Evolutionary conservation across 1,284 basidiomycete genomes (phyloP), one percentile per base, ranked within the genome.

Genomic region (Rhodotorula glutinis): DNA sequence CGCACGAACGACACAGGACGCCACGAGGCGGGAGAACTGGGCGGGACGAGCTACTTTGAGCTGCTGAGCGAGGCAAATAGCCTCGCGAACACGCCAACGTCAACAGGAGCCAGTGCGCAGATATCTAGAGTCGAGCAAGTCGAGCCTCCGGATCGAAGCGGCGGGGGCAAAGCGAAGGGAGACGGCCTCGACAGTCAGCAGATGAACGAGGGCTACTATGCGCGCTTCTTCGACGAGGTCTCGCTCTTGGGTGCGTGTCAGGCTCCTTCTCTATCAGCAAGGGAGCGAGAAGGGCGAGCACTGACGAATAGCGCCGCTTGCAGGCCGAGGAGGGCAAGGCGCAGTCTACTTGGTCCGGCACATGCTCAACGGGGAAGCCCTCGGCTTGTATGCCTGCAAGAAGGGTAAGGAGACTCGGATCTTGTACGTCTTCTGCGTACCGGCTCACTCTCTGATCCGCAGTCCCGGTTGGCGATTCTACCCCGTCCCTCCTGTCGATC

Each of bases 361-460:
- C 38, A 65, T 76, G 19, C 62, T 76, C 19, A 73, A 76, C 23
- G 71, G 72, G 17, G 74, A 76, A 57, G 60, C 55, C 17, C 67
- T 76, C 4, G 75, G 75, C 3, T 40, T 73, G 33, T 75, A 74
- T 60, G 75, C 75, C 1, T 66, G 65, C 63, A 76, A 76, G 63
- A 76, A 74, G 58, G 69, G 74, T 69, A n/a, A n/a, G n/a, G n/a
- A n/a, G n/a, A n/a, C n/a, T n/a, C n/a, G n/a, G n/a, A n/a, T n/a
- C n/a, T n/a, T n/a, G n/a, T n/a, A n/a, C n/a, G n/a, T n/a, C n/a
- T n/a, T n/a, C n/a, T n/a, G n/a, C n/a, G n/a, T n/a, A n/a, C n/a
- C n/a, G n/a, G n/a, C n/a, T n/a, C 4, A 23, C 13, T 46, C 29
- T 19, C 19, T 19, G 17, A 30, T 23, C 41, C 14, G 1, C 60